Evolutionary conservation across 257 asterid genomes (phyloP).

Genomic region (Phtheirospermum japonicum): DNA sequence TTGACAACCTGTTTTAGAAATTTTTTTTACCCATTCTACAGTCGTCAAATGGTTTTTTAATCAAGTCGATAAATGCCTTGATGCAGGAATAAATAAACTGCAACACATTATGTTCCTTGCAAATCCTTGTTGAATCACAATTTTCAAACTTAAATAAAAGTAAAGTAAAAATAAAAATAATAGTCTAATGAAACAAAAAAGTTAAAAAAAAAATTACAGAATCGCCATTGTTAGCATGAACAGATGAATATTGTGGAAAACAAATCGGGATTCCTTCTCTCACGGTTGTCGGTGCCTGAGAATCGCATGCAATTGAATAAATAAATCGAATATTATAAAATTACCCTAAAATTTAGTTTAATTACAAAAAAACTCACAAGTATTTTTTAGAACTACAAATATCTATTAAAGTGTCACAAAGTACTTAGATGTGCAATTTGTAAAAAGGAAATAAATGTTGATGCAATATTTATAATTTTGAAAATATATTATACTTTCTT

Average conservation of each 20-base stretch:
- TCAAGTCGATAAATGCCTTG: conserved; percentile 54
- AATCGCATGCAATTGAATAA: conserved; percentile 47
- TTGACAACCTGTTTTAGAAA: too few species aligned
- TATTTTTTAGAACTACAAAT: background rate
- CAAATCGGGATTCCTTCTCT: conserved; percentile 92
- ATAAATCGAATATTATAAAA: background rate
- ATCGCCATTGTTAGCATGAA: background rate
- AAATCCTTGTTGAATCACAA: conserved; percentile 81
- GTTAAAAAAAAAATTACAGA: too few species aligned
- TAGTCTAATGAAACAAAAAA: too few species aligned
- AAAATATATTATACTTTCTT: too few species aligned
- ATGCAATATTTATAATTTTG: too few species aligned
- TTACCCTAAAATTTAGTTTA: background rate
- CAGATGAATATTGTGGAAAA: conserved; percentile 65
- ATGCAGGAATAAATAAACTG: conserved; percentile 39
- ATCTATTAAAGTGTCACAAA: too few species aligned
- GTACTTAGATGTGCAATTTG: too few species aligned
- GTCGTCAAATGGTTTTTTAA: conserved; percentile 70
- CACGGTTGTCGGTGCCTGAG: conserved; percentile 70
- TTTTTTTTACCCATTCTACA: too few species aligned
- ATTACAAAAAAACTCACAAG: background rate
- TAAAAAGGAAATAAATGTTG: too few species aligned
- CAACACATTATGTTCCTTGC: conserved; percentile 72
- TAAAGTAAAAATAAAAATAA: background rate
- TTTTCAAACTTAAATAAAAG: conserved; percentile 64